Base-by-base conservation (phyloP, 495 filamentous ascomycete species). In the Aspergillus indologenus region DNA sequence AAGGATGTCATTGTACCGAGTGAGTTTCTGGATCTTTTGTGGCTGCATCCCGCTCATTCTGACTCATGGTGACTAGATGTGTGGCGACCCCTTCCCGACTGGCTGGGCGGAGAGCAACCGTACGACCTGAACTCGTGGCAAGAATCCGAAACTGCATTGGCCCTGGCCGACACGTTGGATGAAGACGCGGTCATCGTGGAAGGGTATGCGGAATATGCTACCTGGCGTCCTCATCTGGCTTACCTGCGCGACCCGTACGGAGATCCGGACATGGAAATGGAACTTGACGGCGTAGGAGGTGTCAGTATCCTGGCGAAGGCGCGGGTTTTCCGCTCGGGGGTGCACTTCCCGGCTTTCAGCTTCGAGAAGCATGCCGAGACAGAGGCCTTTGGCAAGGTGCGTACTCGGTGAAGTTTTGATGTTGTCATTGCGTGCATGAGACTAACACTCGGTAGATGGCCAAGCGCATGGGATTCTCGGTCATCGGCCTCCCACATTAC, bases 101-200 rank as follows among this genome's bases (percentile, higher is more conserved):
- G 95, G 95, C 89, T 99, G 42, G 95, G 95, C 26, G 95, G 95
- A 67, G 95, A 99, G 69, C 95, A 99, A 68, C 95, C 95, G 0
- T 99, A 99, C 67, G 95, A 99, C 76, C 75, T 99, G 69, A 99
- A 99, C 66, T 97, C 92, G 1, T 99, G 95, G 95, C 95, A 98
- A 72, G 95, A 99, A 72, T 98, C 95, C 0, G 95, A 99, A 62
- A 98, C 95, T 0, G 95, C 95, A 0, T 78, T 99, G 47, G 90
- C 90, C 4, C 83, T 99, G 22, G 95, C 95, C 15, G 93, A 98
- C 57, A 96, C 90, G 1, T 81, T 99, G 19, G 95, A 99, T 58
- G 95, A 99, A 71, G 95, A 99, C 73, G 95, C 95, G 0, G 95
- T 99, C 23, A 99, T 99, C 75, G 95, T 99, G 15, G 95, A 99